Evolutionary conservation across 73 alveolate species (phyloP).

Genomic region (Symbiodinium natans): DNA sequence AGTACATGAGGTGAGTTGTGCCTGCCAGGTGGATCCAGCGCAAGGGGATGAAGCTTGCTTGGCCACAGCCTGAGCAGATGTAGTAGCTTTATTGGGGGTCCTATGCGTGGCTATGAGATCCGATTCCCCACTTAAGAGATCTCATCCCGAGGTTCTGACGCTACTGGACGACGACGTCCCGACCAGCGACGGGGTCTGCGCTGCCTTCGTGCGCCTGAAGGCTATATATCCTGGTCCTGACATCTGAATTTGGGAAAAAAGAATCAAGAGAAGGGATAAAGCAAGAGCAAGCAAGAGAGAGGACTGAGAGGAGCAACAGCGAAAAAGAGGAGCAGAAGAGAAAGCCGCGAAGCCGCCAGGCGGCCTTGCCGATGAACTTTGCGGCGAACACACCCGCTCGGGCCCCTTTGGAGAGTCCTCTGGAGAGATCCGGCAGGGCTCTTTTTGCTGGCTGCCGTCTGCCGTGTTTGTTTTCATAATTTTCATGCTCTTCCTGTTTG

Average conservation of each 20-base stretch:
- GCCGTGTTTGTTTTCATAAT: not conserved
- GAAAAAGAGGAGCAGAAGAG: no score
- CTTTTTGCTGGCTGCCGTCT: no score
- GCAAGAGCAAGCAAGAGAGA: no score
- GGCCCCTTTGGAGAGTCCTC: not conserved
- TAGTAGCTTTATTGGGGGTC: no score
- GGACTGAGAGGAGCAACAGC: no score
- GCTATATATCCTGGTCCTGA: not conserved
- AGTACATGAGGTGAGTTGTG: not conserved
- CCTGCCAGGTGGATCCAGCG: not conserved
- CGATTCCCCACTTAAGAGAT: no score
- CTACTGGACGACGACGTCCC: not conserved
- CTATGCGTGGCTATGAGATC: no score
- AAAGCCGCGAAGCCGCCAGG: not conserved
- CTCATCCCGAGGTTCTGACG: conserved; percentile 64
- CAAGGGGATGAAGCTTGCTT: not conserved
- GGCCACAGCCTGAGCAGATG: not conserved
- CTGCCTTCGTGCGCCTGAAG: conserved; percentile 78
- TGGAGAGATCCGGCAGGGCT: no score
- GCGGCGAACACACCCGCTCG: not conserved
- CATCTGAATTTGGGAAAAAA: no score
- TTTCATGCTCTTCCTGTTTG: not conserved
- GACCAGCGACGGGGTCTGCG: not conserved
- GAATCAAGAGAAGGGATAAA: no score
- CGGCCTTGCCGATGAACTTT: not conserved